Conservation (phyloP, 2,329 filamentous ascomycete species). For the Lecanicillium sp. region DNA sequence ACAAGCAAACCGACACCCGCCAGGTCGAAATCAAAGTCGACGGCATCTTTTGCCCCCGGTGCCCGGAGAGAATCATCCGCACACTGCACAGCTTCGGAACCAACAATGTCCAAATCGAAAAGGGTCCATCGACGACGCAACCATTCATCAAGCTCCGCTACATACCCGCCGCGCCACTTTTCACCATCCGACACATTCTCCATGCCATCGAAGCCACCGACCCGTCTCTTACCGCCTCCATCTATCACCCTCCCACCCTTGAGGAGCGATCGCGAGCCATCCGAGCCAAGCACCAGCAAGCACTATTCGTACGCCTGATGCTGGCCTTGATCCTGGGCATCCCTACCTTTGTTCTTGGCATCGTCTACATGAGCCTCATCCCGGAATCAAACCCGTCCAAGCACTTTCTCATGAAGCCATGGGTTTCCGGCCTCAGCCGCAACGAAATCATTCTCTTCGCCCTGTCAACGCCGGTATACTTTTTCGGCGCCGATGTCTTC, state of each 20-base stretch:
- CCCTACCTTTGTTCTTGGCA: slow-evolving; percentile 79
- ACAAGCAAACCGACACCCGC: slow-evolving; percentile 33
- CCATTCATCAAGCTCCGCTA: slow-evolving; percentile 69
- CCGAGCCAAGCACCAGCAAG: slow-evolving; percentile 59
- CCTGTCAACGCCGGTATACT: slow-evolving; percentile 78
- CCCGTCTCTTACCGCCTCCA: slow-evolving; percentile 54
- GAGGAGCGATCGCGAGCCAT: slow-evolving; percentile 75
- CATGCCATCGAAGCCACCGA: slow-evolving; percentile 59
- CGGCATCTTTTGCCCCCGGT: slow-evolving; percentile 70
- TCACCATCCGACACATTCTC: slow-evolving; percentile 73
- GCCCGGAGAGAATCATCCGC: slow-evolving; percentile 50
- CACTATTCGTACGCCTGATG: slow-evolving; percentile 62
- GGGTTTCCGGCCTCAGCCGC: slow-evolving; percentile 65
- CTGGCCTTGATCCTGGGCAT: slow-evolving; percentile 64
- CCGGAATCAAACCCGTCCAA: slow-evolving; percentile 48
- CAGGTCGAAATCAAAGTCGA: slow-evolving; percentile 59
- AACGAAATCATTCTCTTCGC: slow-evolving; percentile 74
- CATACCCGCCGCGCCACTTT: slow-evolving; percentile 53
- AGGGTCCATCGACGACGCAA: slow-evolving; percentile 46
- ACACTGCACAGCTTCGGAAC: slow-evolving; percentile 46
- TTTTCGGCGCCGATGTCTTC: slow-evolving; percentile 80
- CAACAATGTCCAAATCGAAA: slow-evolving; percentile 42
- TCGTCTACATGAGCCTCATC: slow-evolving; percentile 84
- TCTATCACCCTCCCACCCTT: slow-evolving; percentile 74
- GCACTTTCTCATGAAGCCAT: slow-evolving; percentile 61